A percentile compares a stretch with the other conserved stretches of the same genome.
These are phyloP conservation scores for Thalassiosira livingstoniorum DNA, from an alignment of 352 stramenopile species.

Conservation along the genomic window DNA sequence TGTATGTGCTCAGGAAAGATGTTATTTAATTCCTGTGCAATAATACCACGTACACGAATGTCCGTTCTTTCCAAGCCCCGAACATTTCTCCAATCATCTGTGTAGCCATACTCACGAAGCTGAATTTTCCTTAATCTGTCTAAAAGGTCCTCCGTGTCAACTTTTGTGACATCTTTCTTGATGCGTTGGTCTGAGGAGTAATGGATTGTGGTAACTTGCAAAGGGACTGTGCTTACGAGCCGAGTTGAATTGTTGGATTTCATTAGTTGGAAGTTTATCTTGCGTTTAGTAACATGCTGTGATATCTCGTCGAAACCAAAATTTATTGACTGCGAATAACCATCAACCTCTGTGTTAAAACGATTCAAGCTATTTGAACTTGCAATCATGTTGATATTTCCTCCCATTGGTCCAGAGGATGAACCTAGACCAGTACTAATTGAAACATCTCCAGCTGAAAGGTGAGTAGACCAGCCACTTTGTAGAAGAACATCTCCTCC, in stretches of 20 bases:
- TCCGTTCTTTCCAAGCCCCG: constrained; percentile 86
- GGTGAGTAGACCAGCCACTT: not conserved
- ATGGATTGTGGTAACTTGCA: constrained; percentile 91
- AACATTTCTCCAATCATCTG: constrained; percentile 89
- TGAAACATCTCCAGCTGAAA: constrained; percentile 38
- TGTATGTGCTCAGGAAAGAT: constrained; percentile 93
- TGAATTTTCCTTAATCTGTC: constrained; percentile 90
- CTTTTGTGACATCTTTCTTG: constrained; percentile 91
- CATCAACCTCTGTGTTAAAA: not conserved
- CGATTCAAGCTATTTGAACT: not conserved
- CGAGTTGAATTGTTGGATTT: constrained; percentile 50
- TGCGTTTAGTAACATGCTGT: constrained; percentile 12
- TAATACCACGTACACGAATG: constrained; percentile 89
- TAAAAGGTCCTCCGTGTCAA: constrained; percentile 91
- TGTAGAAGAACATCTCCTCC: constrained; percentile 24
- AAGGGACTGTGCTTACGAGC: constrained; percentile 74
- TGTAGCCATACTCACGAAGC: constrained; percentile 92
- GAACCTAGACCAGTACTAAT: constrained; percentile 31
- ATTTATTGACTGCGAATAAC: constrained; percentile 46
- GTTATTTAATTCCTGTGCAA: constrained; percentile 91
- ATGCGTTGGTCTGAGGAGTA: constrained; percentile 93
- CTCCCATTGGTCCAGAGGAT: constrained; percentile 22
- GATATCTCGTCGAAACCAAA: constrained; percentile 54
- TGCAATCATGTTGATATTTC: constrained; percentile 57
- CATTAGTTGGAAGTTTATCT: constrained; percentile 42